These are phyloP conservation scores for Fraxinus quadrangulata DNA, from an alignment of 257 asterid genomes.

Conservation along the genomic window DNA sequence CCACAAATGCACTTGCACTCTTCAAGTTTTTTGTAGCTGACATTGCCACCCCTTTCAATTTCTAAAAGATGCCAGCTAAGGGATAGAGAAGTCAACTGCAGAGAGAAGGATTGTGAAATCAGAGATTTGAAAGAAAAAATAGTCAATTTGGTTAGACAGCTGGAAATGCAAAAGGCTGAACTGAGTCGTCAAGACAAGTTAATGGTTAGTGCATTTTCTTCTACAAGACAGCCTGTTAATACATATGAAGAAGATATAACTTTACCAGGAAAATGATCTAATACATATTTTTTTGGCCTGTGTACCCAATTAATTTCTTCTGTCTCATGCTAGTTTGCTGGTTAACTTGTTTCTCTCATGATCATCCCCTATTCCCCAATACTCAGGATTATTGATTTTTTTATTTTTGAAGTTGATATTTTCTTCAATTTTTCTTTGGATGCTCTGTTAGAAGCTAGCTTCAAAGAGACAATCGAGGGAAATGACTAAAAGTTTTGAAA, in stretches of 20 bases:
- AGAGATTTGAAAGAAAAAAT: slow-evolving; percentile 87
- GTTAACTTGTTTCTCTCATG: not conserved
- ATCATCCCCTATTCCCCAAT: not conserved
- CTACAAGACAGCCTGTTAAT: not conserved
- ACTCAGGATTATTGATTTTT: not conserved
- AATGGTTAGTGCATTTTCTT: slow-evolving; percentile 53
- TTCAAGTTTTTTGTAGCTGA: slow-evolving; percentile 18
- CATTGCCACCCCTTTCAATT: slow-evolving; percentile 13
- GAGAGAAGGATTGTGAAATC: slow-evolving; percentile 86
- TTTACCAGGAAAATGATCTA: not conserved
- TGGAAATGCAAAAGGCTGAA: slow-evolving; percentile 72
- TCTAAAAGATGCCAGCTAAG: slow-evolving; percentile 65
- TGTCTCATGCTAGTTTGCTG: not conserved
- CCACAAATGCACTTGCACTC: not conserved
- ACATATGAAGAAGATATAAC: not conserved
- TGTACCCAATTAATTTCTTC: not conserved
- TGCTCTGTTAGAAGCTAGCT: slow-evolving; percentile 51
- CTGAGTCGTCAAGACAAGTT: slow-evolving; percentile 57
- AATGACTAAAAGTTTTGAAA: slow-evolving; percentile 31
- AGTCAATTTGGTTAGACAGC: slow-evolving; percentile 63
- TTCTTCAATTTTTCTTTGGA: not conserved
- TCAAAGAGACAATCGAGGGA: slow-evolving; percentile 49
- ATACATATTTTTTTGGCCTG: not conserved
- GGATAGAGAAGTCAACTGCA: slow-evolving; percentile 81
- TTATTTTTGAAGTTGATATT: not conserved